Conservation (phyloP, 202 grass and related monocot genomes). For the Setaria italica region DNA sequence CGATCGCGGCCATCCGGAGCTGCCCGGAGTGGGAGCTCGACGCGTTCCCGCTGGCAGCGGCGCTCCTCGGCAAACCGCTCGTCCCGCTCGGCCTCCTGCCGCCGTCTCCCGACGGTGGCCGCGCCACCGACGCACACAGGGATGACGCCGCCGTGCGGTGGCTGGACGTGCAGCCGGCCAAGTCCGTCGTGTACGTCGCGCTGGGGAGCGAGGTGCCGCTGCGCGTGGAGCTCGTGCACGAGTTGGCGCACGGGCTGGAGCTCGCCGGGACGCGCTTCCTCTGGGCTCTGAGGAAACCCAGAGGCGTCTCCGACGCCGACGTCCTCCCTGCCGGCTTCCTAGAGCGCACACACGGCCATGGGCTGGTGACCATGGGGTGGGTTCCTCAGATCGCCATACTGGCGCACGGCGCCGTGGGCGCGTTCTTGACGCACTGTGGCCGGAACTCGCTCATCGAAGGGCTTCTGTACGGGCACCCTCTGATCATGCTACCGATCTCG, state of each 20-base stretch:
- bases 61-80: neutral
- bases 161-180: conserved; percentile 18
- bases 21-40: neutral
- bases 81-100: neutral
- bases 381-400: neutral
- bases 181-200: conserved; percentile 52
- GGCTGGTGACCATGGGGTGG: neutral
- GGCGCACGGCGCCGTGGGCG: no score
- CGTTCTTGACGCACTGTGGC: neutral
- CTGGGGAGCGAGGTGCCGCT: conserved; percentile 46
- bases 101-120: neutral
- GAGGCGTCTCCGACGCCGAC: neutral
- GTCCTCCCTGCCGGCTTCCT: neutral
- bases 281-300: conserved; percentile 47
- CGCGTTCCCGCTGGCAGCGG: neutral
- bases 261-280: conserved; percentile 39
- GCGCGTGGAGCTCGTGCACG: neutral
- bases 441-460: conserved; percentile 38
- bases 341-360: neutral
- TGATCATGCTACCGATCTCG: conserved; percentile 25
- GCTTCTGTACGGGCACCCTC: conserved; percentile 25
- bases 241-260: conserved; percentile 40
- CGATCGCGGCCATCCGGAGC: neutral
- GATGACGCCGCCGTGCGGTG: neutral
- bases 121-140: neutral